A percentile compares a stretch with the other conserved stretches of the same genome.
phyloP scores from a whole-genome alignment of 2,329 filamentous ascomycete genomes.

The Endothia cerciana region DNA sequence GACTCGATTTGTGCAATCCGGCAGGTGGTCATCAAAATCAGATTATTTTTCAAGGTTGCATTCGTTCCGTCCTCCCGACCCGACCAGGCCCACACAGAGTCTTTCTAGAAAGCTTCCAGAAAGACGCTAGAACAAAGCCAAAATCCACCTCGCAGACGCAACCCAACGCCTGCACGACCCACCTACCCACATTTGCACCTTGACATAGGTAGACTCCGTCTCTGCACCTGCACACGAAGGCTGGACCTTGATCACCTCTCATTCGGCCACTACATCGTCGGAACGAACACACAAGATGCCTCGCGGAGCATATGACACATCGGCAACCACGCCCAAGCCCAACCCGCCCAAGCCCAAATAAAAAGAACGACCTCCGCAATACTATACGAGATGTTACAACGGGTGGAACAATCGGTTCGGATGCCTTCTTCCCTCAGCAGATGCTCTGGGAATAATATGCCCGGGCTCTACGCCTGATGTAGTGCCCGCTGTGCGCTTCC shows the following conservation, averaged over 20 bases:
- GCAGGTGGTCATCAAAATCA: neutral
- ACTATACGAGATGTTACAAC: neutral
- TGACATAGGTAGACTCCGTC: neutral
- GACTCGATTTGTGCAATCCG: slow-evolving; percentile 1
- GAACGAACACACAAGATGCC: slow-evolving; percentile 19
- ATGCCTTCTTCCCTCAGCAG: neutral
- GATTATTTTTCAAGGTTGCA: slow-evolving; percentile 3
- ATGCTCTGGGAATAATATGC: neutral
- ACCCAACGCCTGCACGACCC: slow-evolving; percentile 2
- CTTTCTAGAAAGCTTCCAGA: slow-evolving; percentile 12
- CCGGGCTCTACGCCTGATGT: neutral
- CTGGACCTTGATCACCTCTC: neutral
- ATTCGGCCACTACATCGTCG: neutral
- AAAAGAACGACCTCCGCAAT: neutral
- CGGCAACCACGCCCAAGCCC: slow-evolving; percentile 28
- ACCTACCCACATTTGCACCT: slow-evolving; percentile 2
- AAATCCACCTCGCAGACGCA: slow-evolving; percentile 14
- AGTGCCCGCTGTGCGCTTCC: neutral
- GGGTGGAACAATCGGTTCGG: neutral
- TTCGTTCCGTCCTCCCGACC: slow-evolving; percentile 2
- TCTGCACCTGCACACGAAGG: neutral
- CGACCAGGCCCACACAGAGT: slow-evolving; percentile 13
- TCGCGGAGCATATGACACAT: slow-evolving; percentile 29
- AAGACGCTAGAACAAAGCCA: slow-evolving; percentile 25
- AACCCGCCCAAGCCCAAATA: slow-evolving; percentile 30